Percentiles rank a stretch among this genome's conserved stretches.
Conservation (phyloP, 345 rosid genomes). For the Schrenkiella parvula region DNA sequence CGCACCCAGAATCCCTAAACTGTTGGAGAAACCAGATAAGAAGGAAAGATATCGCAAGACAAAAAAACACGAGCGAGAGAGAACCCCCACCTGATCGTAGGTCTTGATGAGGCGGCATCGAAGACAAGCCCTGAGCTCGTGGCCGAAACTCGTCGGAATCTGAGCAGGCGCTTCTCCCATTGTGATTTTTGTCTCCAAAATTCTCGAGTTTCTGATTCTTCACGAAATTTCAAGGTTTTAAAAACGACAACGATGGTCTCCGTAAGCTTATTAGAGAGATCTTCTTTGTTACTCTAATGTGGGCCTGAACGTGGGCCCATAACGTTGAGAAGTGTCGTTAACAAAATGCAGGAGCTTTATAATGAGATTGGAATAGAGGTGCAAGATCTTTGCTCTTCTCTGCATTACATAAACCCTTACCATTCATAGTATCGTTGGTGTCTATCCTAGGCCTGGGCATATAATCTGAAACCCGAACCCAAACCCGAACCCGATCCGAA, state of each 20-base stretch:
- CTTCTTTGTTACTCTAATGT: background rate
- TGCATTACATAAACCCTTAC: background rate
- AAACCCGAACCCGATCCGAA: no score
- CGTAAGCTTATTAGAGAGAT: no score
- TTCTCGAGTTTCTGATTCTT: background rate
- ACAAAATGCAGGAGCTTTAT: conserved; percentile 56
- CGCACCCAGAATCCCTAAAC: conserved; percentile 84
- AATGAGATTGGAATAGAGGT: conserved; percentile 76
- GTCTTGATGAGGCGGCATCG: conserved; percentile 89
- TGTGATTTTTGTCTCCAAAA: background rate
- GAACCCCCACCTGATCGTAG: conserved; percentile 64
- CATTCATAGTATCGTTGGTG: no score
- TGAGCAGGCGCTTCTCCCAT: conserved; percentile 69
- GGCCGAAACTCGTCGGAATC: conserved; percentile 94
- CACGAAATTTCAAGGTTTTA: background rate
- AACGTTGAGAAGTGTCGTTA: conserved; percentile 33
- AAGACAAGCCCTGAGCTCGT: conserved; percentile 82
- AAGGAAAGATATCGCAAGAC: background rate
- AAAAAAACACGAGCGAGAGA: background rate
- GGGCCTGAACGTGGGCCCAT: background rate
- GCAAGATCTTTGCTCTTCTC: background rate
- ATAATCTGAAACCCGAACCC: no score
- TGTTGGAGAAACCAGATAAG: conserved; percentile 18
- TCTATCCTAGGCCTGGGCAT: no score
- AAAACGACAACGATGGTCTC: background rate